Conservation (phyloP, 345 rosid species). For the Bruguiera parviflora region DNA sequence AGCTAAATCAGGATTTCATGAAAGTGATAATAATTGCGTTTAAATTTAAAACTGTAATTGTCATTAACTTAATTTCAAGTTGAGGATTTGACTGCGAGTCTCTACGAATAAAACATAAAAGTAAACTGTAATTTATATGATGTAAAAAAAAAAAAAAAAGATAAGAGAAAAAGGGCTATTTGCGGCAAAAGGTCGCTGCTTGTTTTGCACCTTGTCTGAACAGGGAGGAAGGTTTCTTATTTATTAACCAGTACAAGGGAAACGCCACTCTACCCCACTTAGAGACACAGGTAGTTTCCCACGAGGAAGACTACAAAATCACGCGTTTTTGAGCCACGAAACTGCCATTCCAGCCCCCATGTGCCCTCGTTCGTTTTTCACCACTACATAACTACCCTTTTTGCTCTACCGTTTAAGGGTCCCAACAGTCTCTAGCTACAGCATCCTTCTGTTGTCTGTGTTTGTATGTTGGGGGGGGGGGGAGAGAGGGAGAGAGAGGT, state of each 20-base stretch:
- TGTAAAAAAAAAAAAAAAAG: not conserved
- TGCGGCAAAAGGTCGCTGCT: slow-evolving; percentile 21
- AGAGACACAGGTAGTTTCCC: slow-evolving; percentile 8
- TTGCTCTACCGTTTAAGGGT: not conserved
- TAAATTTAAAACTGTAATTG: no score
- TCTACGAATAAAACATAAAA: no score
- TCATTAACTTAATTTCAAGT: no score
- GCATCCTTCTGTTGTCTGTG: not conserved
- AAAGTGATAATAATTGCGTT: no score
- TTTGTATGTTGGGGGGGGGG: no score
- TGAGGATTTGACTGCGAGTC: no score
- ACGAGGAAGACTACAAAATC: slow-evolving; percentile 10
- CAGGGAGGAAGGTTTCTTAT: not conserved
- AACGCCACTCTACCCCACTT: slow-evolving; percentile 8
- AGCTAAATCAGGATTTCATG: no score
- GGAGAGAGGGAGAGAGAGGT: no score
- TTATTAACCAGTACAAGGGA: not conserved
- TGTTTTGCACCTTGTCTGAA: slow-evolving; percentile 1
- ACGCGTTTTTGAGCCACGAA: not conserved
- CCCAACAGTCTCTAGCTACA: slow-evolving; percentile 4
- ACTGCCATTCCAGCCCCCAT: not conserved
- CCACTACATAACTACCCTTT: no score
- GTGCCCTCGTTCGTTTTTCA: not conserved
- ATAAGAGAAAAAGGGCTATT: not conserved
- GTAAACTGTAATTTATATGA: no score